A percentile compares a stretch with the other conserved stretches of the same genome.
phyloP scores from a whole-genome alignment of 1,139 yeast genomes.

The Protomyces pachydermus region DNA sequence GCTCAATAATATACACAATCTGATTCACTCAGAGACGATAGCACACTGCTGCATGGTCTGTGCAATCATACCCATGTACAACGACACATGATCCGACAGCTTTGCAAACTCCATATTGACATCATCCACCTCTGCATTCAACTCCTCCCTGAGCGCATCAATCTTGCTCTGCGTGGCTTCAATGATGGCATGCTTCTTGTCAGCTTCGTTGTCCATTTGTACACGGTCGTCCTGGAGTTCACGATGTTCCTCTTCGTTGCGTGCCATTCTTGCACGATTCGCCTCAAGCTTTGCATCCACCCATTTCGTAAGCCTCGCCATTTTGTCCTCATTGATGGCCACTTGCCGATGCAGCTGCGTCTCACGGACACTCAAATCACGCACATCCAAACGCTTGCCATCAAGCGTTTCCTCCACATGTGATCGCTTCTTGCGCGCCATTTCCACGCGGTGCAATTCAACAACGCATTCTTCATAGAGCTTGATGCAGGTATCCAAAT shows the following conservation, averaged over 20 bases:
- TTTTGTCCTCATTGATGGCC: constrained; percentile 52
- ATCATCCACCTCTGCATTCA: constrained; percentile 53
- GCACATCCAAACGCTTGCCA: constrained; percentile 45
- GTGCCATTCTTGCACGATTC: constrained; percentile 47
- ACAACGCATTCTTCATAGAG: constrained; percentile 53
- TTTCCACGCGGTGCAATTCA: constrained; percentile 50
- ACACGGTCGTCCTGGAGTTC: constrained; percentile 50
- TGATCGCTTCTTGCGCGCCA: constrained; percentile 43
- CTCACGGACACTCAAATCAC: constrained; percentile 47
- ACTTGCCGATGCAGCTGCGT: constrained; percentile 48
- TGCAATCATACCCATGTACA: constrained; percentile 50
- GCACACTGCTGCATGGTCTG: constrained; percentile 38
- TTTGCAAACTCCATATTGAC: constrained; percentile 53
- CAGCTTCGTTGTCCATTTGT: constrained; percentile 51
- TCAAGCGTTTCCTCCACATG: constrained; percentile 49
- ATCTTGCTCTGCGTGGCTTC: constrained; percentile 46
- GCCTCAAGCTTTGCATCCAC: constrained; percentile 48
- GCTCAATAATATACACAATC: constrained; percentile 7
- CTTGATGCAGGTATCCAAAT: constrained; percentile 47
- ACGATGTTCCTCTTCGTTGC: constrained; percentile 48
- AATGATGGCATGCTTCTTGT: constrained; percentile 48
- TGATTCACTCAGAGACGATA: background rate
- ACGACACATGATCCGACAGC: constrained; percentile 51
- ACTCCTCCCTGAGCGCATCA: constrained; percentile 44
- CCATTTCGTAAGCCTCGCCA: constrained; percentile 48